Evolutionary conservation across 1,284 basidiomycete species (phyloP).

Genomic region (Austroboletus novae-zelandiae): DNA sequence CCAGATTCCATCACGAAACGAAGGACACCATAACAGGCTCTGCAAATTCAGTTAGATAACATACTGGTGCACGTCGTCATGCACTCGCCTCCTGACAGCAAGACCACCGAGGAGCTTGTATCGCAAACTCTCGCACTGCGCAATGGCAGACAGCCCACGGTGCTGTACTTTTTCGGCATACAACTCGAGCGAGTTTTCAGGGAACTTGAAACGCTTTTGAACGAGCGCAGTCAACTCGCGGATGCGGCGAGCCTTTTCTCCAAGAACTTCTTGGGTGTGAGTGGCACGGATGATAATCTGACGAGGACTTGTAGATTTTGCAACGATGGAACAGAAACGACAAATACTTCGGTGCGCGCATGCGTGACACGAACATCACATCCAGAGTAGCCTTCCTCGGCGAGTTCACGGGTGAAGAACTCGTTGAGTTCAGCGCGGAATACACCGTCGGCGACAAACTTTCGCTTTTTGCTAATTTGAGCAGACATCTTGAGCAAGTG

Average conservation of each 20-base stretch:
- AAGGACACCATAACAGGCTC: conserved; percentile 99
- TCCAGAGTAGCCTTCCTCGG: conserved; percentile 99
- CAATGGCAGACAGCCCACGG: conserved; percentile 97
- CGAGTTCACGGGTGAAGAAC: conserved; percentile 98
- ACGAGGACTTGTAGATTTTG: conserved; percentile 3
- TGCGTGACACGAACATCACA: conserved; percentile 99
- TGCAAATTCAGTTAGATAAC: conserved; percentile 31
- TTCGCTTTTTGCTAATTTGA: conserved; percentile 95
- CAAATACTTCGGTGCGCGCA: conserved; percentile 88
- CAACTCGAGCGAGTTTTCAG: conserved; percentile 97
- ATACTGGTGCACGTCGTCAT: conserved; percentile 15
- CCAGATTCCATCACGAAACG: conserved; percentile 99
- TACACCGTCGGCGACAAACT: conserved; percentile 98
- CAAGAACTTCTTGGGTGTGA: conserved; percentile 99
- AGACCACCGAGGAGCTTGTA: conserved; percentile 99
- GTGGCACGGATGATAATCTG: conserved; percentile 99
- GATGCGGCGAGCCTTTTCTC: conserved; percentile 99
- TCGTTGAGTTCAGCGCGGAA: conserved; percentile 98
- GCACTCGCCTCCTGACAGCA: conserved; percentile 85
- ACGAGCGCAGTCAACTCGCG: conserved; percentile 98
- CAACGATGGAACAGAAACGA: conserved; percentile 1
- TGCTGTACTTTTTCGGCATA: conserved; percentile 99
- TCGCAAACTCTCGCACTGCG: conserved; percentile 97
- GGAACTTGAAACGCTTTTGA: conserved; percentile 99
- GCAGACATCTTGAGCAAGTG: conserved; percentile 57